These are phyloP conservation scores for Phytophthora tentaculata DNA, from an alignment of 352 stramenopile species.

Conservation along the genomic window DNA sequence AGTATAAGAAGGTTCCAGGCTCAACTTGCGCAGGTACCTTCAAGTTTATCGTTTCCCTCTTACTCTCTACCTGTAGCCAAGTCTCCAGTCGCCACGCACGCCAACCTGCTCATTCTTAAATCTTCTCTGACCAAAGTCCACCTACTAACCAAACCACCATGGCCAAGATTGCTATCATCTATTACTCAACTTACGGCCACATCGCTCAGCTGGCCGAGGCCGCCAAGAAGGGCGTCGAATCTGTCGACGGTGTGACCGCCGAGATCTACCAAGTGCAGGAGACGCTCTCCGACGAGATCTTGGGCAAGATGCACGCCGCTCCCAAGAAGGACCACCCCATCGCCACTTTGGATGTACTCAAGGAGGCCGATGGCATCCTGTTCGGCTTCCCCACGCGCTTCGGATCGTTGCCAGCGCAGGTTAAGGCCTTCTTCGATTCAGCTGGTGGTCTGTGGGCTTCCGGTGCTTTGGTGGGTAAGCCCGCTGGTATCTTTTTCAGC, in stretches of 20 bases:
- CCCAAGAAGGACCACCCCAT: slow-evolving; percentile 38
- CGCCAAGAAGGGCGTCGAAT: slow-evolving; percentile 31
- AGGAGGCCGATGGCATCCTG: slow-evolving; percentile 36
- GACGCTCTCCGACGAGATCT: slow-evolving; percentile 19
- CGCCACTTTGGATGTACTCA: slow-evolving; percentile 28
- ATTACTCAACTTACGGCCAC: slow-evolving; percentile 41
- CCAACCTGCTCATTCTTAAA: slow-evolving; percentile 24
- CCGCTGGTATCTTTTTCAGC: slow-evolving; percentile 39
- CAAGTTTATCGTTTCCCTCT: neutral
- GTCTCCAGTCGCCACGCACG: slow-evolving; percentile 2
- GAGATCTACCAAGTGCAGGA: slow-evolving; percentile 31
- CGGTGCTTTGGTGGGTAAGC: slow-evolving; percentile 33
- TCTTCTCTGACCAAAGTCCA: slow-evolving; percentile 15
- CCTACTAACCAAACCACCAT: slow-evolving; percentile 11
- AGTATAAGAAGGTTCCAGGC: slow-evolving; percentile 6
- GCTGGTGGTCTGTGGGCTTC: slow-evolving; percentile 29
- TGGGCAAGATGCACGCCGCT: slow-evolving; percentile 24
- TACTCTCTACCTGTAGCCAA: neutral
- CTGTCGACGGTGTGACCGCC: slow-evolving; percentile 28
- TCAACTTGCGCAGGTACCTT: slow-evolving; percentile 7
- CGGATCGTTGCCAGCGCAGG: slow-evolving; percentile 34
- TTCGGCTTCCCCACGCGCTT: slow-evolving; percentile 42
- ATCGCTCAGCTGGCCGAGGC: slow-evolving; percentile 25
- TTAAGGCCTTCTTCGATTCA: slow-evolving; percentile 38
- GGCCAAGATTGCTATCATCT: slow-evolving; percentile 38